phyloP scores from a whole-genome alignment of 2,329 filamentous ascomycete genomes.

The Cyphellophora europaea region DNA sequence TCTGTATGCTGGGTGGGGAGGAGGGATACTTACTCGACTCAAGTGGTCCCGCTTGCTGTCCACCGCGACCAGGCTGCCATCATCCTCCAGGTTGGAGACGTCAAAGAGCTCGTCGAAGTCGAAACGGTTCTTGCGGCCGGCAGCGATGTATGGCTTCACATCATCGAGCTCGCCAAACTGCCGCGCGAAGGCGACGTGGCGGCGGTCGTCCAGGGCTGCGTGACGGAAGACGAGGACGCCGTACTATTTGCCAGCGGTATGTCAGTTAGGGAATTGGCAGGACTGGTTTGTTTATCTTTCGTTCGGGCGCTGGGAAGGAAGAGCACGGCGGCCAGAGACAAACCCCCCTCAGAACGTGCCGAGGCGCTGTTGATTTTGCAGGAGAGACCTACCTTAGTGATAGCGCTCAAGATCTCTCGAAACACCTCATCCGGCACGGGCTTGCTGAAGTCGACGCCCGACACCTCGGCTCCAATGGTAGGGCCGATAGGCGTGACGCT shows the following conservation, averaged over 20 bases:
- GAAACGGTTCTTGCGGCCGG: constrained; percentile 39
- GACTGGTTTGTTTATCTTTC: too few species aligned
- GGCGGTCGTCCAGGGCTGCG: constrained; percentile 40
- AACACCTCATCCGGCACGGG: constrained; percentile 25
- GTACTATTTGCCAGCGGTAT: constrained; percentile 35
- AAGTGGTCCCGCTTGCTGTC: constrained; percentile 32
- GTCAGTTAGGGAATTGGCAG: not conserved
- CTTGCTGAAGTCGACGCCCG: constrained; percentile 27
- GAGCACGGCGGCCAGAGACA: too few species aligned
- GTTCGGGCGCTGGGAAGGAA: too few species aligned
- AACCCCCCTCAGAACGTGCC: too few species aligned
- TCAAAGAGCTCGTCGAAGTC: constrained; percentile 47
- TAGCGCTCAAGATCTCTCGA: constrained; percentile 26
- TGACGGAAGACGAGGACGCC: constrained; percentile 44
- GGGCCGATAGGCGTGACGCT: constrained; percentile 25
- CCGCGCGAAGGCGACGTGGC: constrained; percentile 42
- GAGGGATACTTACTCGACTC: constrained; percentile 26
- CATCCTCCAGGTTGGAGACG: constrained; percentile 44
- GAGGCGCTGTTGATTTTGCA: too few species aligned
- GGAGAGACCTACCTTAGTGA: constrained; percentile 24
- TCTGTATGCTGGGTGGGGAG: too few species aligned
- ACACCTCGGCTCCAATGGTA: constrained; percentile 29
- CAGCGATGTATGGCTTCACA: constrained; percentile 38
- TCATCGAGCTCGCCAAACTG: constrained; percentile 49
- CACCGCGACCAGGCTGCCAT: constrained; percentile 34